Conservation (phyloP, 441 rosid genomes). For the Syzygium syzygioides region DNA sequence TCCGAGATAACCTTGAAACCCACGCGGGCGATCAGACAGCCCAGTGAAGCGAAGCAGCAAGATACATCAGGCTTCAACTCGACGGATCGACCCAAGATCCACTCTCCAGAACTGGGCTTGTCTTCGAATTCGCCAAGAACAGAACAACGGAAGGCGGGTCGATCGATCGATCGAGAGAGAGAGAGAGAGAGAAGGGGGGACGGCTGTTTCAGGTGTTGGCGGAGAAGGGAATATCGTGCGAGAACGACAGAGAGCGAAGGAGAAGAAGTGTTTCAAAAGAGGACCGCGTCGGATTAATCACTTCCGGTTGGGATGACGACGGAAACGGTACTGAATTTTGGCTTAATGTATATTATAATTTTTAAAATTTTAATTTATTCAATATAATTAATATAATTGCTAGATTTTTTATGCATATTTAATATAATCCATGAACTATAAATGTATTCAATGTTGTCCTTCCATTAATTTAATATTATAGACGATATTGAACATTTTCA, state of each 20-base stretch:
- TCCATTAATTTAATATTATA: no score
- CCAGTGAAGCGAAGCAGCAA: background rate
- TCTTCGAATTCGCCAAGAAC: background rate
- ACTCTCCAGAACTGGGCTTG: background rate
- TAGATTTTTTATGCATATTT: no score
- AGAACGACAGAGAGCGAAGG: background rate
- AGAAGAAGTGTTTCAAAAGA: background rate
- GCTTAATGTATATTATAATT: rapidly evolving
- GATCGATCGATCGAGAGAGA: no score
- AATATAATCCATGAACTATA: no score
- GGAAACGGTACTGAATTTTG: no score
- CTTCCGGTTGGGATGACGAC: no score
- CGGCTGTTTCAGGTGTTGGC: background rate
- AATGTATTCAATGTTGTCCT: no score
- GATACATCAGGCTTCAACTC: background rate
- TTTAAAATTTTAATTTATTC: no score
- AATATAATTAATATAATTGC: no score
- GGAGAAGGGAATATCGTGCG: background rate
- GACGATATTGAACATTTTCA: no score
- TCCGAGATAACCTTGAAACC: background rate
- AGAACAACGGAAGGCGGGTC: background rate
- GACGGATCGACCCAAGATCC: background rate
- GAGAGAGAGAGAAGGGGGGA: background rate
- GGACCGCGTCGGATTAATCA: background rate
- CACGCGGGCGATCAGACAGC: background rate